phyloP scores from a whole-genome alignment of 805 yeast species.

The Osmozyma mogii region DNA sequence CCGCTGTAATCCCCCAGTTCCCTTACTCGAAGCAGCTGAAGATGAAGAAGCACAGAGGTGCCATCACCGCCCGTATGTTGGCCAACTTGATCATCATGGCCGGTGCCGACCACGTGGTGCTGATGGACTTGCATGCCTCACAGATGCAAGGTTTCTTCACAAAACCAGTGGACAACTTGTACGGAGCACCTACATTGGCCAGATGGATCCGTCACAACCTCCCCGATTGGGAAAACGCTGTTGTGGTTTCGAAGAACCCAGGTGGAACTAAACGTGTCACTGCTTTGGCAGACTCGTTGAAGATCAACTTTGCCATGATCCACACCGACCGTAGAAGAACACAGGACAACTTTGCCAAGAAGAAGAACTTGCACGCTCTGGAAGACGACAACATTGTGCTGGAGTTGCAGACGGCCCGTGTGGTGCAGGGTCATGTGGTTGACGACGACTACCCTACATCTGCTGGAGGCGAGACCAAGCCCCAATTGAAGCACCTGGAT shows the following conservation, averaged over 20 bases:
- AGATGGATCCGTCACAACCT: slow-evolving; percentile 92
- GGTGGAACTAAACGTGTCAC: slow-evolving; percentile 99
- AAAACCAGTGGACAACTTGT: slow-evolving; percentile 93
- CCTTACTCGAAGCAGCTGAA: slow-evolving; percentile 93
- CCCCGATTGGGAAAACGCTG: slow-evolving; percentile 78
- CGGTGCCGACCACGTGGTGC: slow-evolving; percentile 97
- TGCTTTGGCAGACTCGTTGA: slow-evolving; percentile 91
- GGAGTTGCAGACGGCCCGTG: slow-evolving; percentile 91
- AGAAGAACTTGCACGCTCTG: slow-evolving; percentile 47
- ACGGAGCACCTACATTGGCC: slow-evolving; percentile 94
- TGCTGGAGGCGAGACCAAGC: slow-evolving; percentile 7
- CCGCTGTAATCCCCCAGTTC: slow-evolving; percentile 95
- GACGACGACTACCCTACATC: slow-evolving; percentile 59
- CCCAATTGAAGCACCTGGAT: slow-evolving; percentile 21
- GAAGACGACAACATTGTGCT: slow-evolving; percentile 64
- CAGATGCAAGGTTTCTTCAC: slow-evolving; percentile 99
- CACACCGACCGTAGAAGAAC: slow-evolving; percentile 95
- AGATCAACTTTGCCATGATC: slow-evolving; percentile 96
- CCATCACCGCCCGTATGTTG: slow-evolving; percentile 96
- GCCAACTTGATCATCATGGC: slow-evolving; percentile 95
- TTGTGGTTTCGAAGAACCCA: slow-evolving; percentile 97
- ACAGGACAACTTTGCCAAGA: slow-evolving; percentile 45
- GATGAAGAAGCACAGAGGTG: slow-evolving; percentile 98
- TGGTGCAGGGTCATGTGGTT: slow-evolving; percentile 94
- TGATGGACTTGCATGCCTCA: slow-evolving; percentile 94